These are phyloP conservation scores for Coemansia interrupta DNA, from an alignment of 192 early-diverging fungal species.

Conservation along the genomic window DNA sequence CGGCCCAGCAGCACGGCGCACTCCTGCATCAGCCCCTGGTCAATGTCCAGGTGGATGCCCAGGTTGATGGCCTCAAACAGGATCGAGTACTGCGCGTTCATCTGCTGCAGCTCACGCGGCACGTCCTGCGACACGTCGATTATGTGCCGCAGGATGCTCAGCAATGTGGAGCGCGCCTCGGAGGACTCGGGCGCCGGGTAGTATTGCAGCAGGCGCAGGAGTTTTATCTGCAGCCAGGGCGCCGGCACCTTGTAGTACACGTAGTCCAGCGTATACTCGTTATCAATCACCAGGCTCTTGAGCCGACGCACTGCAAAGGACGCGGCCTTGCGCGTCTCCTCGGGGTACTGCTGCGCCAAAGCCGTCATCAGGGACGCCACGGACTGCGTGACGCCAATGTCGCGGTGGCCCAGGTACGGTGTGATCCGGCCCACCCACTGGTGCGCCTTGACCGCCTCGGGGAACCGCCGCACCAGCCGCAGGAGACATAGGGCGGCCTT, in stretches of 20 bases:
- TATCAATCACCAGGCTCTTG: slow-evolving; percentile 81
- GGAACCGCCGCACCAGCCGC: slow-evolving; percentile 82
- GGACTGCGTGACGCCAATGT: slow-evolving; percentile 83
- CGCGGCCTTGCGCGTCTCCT: slow-evolving; percentile 68
- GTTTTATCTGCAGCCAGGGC: slow-evolving; percentile 97
- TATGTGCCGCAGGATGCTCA: slow-evolving; percentile 76
- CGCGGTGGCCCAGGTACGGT: slow-evolving; percentile 79
- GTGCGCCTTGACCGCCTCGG: slow-evolving; percentile 79
- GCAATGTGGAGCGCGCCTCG: slow-evolving; percentile 59
- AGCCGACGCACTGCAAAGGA: slow-evolving; percentile 76
- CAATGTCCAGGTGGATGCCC: slow-evolving; percentile 86
- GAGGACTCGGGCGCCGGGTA: slow-evolving; percentile 79
- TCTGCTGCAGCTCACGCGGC: slow-evolving; percentile 94
- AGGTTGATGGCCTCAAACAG: slow-evolving; percentile 97
- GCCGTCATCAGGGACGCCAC: slow-evolving; percentile 84
- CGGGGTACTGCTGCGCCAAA: slow-evolving; percentile 85
- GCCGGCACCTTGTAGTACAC: slow-evolving; percentile 97
- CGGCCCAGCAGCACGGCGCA: slow-evolving; percentile 77
- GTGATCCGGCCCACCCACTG: slow-evolving; percentile 86
- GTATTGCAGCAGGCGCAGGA: slow-evolving; percentile 91
- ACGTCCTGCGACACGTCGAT: slow-evolving; percentile 81
- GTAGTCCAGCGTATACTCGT: slow-evolving; percentile 79
- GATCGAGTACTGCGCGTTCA: slow-evolving; percentile 96
- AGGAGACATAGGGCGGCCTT: slow-evolving; percentile 94
- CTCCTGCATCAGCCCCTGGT: slow-evolving; percentile 82